Base-by-base conservation (phyloP, 2,329 filamentous ascomycete genomes). In the Anisogramma anomala region DNA sequence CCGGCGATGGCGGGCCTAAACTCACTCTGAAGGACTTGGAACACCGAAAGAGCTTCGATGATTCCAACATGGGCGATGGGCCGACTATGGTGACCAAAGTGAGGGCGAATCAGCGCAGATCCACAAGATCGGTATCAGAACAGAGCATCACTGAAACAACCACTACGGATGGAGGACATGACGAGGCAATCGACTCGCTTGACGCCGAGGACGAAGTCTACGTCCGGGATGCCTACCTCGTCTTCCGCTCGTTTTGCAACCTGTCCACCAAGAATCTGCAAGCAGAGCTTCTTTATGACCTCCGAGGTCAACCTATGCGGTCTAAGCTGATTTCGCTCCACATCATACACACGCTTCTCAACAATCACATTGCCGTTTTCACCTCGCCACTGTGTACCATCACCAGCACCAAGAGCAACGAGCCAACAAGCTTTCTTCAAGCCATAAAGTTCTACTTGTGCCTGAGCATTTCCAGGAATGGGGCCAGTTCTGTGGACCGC, bases 201-300 rank as follows among this genome's bases (percentile, higher is more conserved):
- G 79, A 82, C 41, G 71, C 72, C 20, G 87, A 94, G 57, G 91
- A 98, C 55, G 91, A 98, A 58, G 85, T 96, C 15, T 96, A 94
- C 58, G 87, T 96, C 53, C 84, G 91, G 52, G 91, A 98, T 63
- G 88, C 91, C 8, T 98, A 96, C 60, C 74, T 98, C 17, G 87
- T 98, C 33, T 96, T 98, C 65, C 77, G 91, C 23, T 94, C 91
- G 3, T 91, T 98, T 66, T 98, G 93, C 70, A 94, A 95, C 62
- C 69, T 98, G 33, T 95, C 89, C 45, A 95, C 89, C 48, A 98
- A 98, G 59, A 68, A 87, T 30, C 69, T 98, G 19, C 78, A 84
- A 7, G 79, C 87, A 2, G 91, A 98, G 48, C 88, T 96, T 59
- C 78, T 94, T 15, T 87, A 89, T 54, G 91, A 98, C 55, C 66